Percentiles rank a stretch among this genome's conserved stretches.
Conservation (phyloP, 768 basidiomycete species). For the Tylopilus vinaceipallidus region DNA sequence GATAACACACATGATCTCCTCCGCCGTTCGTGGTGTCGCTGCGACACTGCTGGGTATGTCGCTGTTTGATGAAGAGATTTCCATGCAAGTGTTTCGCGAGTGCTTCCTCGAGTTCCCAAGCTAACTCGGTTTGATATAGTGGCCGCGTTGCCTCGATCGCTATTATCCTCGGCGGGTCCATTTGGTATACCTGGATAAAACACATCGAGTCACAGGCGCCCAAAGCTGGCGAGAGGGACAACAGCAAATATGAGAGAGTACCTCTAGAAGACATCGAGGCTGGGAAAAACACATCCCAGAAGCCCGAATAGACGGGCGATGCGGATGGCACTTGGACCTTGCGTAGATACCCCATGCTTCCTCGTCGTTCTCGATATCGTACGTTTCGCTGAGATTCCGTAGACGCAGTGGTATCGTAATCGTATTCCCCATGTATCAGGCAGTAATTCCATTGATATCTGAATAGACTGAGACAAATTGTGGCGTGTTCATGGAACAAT, state of each 20-base stretch:
- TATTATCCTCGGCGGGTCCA: slow-evolving; percentile 77
- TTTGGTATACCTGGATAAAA: slow-evolving; percentile 89
- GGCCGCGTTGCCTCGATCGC: slow-evolving; percentile 80
- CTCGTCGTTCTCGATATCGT: slow-evolving; percentile 8
- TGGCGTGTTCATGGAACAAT: slow-evolving; percentile 1
- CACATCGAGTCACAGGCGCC: slow-evolving; percentile 59
- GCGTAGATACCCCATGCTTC: slow-evolving; percentile 14
- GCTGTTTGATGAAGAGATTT: slow-evolving; percentile 80
- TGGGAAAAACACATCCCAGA: slow-evolving; percentile 34
- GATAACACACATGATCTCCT: slow-evolving; percentile 96
- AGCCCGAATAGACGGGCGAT: slow-evolving; percentile 27
- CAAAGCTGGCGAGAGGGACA: slow-evolving; percentile 28
- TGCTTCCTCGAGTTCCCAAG: not conserved
- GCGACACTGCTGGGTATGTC: slow-evolving; percentile 82
- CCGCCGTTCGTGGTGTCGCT: slow-evolving; percentile 91
- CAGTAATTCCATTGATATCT: not conserved
- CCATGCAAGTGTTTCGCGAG: slow-evolving; percentile 49
- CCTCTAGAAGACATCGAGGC: slow-evolving; percentile 63
- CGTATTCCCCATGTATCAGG: slow-evolving; percentile 4
- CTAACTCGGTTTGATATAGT: slow-evolving; percentile 36
- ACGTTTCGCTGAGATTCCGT: slow-evolving; percentile 4
- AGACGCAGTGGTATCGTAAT: slow-evolving; percentile 9
- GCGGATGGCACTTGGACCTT: slow-evolving; percentile 3
- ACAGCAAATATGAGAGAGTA: slow-evolving; percentile 54
- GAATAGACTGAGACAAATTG: no score